Base-by-base conservation (phyloP, 1,284 basidiomycete species). In the Leccinum idahoense region DNA sequence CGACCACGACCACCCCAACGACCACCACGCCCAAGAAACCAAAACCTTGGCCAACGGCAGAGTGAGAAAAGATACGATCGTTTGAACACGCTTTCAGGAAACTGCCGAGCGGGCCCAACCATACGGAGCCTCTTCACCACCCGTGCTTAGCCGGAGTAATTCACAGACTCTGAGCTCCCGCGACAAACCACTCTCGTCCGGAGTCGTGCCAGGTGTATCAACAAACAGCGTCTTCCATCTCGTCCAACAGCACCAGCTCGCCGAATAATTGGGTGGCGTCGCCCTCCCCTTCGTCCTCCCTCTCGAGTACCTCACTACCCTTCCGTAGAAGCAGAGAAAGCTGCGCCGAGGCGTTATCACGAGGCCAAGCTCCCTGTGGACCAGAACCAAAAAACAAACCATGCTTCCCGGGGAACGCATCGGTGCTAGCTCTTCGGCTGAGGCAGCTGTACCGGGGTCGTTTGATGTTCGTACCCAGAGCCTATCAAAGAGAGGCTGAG, bases 281-380 rank as follows among this genome's bases (percentile, higher is more conserved):
- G 11, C 72, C 70, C 41, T 69, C 71, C 7, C 71, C 71, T 20
- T 70, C 70, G 2, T 58, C 58, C 5, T 71, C 71, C 7, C 11
- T 29, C 11, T 60, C 70, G 8, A 67, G 70, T 76, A 5, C 82
- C 81, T 23, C 79, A 81, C 29, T 84, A 83, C 66, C 75, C 73
- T 2, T 76, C 81, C 23, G 79, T 80, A 0, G 79, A 78, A 78
- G 79, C 82, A 64, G 83, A 85, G 74, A 92, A 92, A 70, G 87
- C 83, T 5, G 86, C 86, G 39, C 71, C 91, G 63, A 78, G 74
- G 66, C 80, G 85, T 60, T 92, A 90, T 69, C 80, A 88, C 49
- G 82, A 89, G 59, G 90, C 90, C 0, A 88, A 84, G 70, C 78
- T 77, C 57, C 89, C 90, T 4, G 90, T 91, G 6, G 82, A 84